A percentile compares a stretch with the other conserved stretches of the same genome.
Evolutionary conservation across 495 filamentous ascomycete species (phyloP).

Genomic region (Thozetella sp.): DNA sequence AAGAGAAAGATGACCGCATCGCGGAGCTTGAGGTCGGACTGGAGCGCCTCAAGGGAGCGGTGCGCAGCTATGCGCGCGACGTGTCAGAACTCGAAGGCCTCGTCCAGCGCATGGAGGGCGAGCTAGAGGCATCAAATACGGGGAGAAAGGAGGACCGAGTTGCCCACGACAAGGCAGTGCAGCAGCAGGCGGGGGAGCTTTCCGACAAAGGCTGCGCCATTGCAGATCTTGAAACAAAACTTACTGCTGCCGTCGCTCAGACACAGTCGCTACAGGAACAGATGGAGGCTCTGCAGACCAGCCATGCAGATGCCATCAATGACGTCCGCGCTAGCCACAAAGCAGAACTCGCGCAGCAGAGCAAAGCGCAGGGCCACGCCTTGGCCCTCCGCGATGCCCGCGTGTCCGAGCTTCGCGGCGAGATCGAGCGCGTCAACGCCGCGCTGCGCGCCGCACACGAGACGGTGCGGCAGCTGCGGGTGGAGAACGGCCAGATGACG

Average conservation of each 20-base stretch:
- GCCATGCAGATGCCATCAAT: conserved; percentile 35
- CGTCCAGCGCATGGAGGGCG: conserved; percentile 59
- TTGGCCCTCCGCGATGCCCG: conserved; percentile 44
- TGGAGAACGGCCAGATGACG: conserved; percentile 32
- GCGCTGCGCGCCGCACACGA: conserved; percentile 35
- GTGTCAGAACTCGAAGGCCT: conserved; percentile 62
- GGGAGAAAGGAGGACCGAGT: conserved; percentile 8
- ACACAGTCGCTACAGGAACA: conserved; percentile 27
- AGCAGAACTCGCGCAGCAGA: conserved; percentile 36
- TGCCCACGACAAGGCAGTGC: conserved; percentile 9
- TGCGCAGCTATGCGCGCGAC: conserved; percentile 66
- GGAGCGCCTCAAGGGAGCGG: conserved; percentile 60
- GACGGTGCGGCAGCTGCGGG: conserved; percentile 31
- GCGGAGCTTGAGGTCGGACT: conserved; percentile 60
- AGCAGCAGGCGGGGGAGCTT: conserved; percentile 34
- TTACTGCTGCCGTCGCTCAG: conserved; percentile 23
- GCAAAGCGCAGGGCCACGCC: conserved; percentile 29
- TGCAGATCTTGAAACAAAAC: conserved; percentile 30
- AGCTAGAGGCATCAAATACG: conserved; percentile 34
- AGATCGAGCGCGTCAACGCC: conserved; percentile 34
- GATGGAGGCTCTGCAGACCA: conserved; percentile 17
- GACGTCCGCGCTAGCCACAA: conserved; percentile 40
- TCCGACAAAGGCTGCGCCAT: conserved; percentile 26
- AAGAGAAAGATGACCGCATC: conserved; percentile 46
- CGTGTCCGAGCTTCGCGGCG: conserved; percentile 35